Conservation (phyloP, 495 filamentous ascomycete species). For the Lasiosphaeria ovina region DNA sequence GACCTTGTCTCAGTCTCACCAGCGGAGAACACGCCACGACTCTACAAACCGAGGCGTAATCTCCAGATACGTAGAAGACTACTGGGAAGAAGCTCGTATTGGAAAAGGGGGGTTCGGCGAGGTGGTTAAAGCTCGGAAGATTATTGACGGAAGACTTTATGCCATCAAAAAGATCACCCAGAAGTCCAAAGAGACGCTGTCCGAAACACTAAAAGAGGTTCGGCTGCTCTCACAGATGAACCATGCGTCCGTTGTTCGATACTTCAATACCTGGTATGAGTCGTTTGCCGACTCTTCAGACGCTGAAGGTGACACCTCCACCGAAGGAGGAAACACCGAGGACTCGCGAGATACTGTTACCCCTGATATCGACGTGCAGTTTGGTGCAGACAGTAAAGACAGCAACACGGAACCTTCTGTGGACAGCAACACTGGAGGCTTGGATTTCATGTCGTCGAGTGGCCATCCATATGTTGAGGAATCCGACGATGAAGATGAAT, state of each 20-base stretch:
- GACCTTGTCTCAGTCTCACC: constrained; percentile 36
- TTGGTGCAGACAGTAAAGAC: constrained; percentile 30
- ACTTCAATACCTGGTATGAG: constrained; percentile 93
- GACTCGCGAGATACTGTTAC: constrained; percentile 20
- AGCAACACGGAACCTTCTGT: too few relatives aligned
- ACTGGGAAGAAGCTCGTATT: constrained; percentile 80
- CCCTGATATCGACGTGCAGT: constrained; percentile 54
- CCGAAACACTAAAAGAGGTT: constrained; percentile 87
- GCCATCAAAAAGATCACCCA: constrained; percentile 95
- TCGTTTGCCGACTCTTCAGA: constrained; percentile 57
- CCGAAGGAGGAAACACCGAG: constrained; percentile 45
- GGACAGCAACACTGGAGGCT: constrained; percentile 70
- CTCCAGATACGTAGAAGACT: constrained; percentile 83
- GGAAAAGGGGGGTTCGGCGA: constrained; percentile 95
- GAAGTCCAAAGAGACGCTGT: constrained; percentile 71
- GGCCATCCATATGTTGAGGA: constrained; percentile 72
- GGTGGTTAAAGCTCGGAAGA: constrained; percentile 94
- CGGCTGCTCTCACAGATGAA: constrained; percentile 86
- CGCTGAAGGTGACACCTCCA: constrained; percentile 58
- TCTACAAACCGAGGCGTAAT: constrained; percentile 48
- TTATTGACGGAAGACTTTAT: constrained; percentile 88
- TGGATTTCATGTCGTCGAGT: constrained; percentile 92
- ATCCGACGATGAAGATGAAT: constrained; percentile 30
- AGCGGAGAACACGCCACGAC: constrained; percentile 46
- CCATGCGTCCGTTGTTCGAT: constrained; percentile 93